phyloP scores from a whole-genome alignment of 2,329 filamentous ascomycete species.

The Zarea fungicola region DNA sequence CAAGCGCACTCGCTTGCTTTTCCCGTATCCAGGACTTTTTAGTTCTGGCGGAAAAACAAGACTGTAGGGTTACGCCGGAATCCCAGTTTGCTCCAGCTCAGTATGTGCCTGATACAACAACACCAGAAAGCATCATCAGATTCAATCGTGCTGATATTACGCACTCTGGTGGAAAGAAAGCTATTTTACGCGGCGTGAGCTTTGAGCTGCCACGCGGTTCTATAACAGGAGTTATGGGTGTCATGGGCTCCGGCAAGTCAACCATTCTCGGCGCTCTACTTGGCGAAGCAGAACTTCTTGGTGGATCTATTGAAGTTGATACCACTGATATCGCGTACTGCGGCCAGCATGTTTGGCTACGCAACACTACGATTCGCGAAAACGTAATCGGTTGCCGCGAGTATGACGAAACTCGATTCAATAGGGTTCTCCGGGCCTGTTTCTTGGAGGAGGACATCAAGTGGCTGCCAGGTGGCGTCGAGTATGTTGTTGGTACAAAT shows the following conservation, averaged over 20 bases:
- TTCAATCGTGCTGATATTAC: neutral
- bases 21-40: neutral
- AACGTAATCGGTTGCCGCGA: neutral
- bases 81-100: neutral
- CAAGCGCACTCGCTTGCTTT: neutral
- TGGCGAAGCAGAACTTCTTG: neutral
- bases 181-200: neutral
- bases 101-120: neutral
- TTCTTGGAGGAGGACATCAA: neutral
- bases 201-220: neutral
- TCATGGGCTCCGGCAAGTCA: neutral
- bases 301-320: neutral
- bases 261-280: neutral
- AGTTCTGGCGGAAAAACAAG: neutral
- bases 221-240: neutral
- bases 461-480: neutral
- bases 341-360: constrained; percentile 1
- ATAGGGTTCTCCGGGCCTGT: neutral
- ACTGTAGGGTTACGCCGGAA: neutral
- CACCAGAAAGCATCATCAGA: neutral
- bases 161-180: neutral
- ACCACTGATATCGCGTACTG: neutral
- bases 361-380: neutral
- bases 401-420: neutral
- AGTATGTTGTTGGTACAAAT: neutral